Conservation (phyloP, 2,329 filamentous ascomycete genomes). For the Venturia asperata region DNA sequence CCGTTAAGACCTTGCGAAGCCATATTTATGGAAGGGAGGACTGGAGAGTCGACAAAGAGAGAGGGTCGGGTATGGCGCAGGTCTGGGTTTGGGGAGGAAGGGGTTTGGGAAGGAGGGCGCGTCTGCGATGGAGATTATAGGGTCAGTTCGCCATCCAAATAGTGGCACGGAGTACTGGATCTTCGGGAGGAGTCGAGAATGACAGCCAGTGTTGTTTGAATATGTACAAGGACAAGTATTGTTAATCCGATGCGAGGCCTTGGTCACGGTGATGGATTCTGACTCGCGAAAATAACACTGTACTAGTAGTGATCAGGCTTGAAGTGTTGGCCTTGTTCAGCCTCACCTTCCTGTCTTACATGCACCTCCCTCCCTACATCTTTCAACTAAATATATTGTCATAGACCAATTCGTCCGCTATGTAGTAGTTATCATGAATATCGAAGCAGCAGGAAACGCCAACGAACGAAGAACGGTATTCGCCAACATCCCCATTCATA, state of each 20-base stretch:
- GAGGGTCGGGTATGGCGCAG: not conserved
- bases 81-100: not conserved
- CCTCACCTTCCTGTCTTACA: no score
- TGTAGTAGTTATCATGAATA: not conserved
- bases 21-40: not conserved
- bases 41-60: not conserved
- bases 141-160: not conserved
- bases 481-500: not conserved
- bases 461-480: not conserved
- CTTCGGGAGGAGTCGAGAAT: not conserved
- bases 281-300: no score
- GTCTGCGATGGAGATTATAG: not conserved
- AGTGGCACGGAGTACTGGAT: not conserved
- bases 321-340: no score
- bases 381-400: no score
- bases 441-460: not conserved
- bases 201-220: not conserved
- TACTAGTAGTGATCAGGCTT: no score
- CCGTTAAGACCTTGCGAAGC: slow-evolving; percentile 14
- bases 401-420: not conserved
- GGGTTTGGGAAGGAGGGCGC: not conserved
- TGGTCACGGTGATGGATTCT: no score
- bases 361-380: no score
- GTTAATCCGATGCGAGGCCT: no score
- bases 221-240: no score